Percentiles rank a stretch among this genome's conserved stretches.
Evolutionary conservation across 2,329 filamentous ascomycete species (phyloP).

Genomic region (Xylariaceae sp.): DNA sequence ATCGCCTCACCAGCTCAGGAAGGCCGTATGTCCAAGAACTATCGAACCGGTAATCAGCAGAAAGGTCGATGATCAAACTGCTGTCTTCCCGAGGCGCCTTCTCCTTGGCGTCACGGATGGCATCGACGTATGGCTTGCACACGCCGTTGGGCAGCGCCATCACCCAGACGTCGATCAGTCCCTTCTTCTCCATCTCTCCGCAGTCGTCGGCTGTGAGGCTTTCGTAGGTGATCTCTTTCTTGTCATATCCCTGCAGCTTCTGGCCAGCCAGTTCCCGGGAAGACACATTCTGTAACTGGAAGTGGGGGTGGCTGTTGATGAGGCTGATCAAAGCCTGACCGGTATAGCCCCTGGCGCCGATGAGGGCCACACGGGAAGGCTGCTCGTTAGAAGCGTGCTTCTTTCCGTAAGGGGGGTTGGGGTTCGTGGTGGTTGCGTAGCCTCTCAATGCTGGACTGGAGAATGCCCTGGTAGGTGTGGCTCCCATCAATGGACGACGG

Average conservation of each 20-base stretch:
- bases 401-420: slow-evolving; percentile 14
- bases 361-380: slow-evolving; percentile 8
- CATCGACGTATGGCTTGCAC: slow-evolving; percentile 90
- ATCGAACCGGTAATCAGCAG: slow-evolving; percentile 91
- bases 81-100: slow-evolving; percentile 37
- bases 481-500: slow-evolving; percentile 33
- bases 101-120: slow-evolving; percentile 31
- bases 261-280: slow-evolving; percentile 87
- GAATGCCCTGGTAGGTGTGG: slow-evolving; percentile 21
- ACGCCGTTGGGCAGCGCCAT: slow-evolving; percentile 96
- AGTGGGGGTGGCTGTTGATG: slow-evolving; percentile 78
- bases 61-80: slow-evolving; percentile 84
- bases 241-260: slow-evolving; percentile 82
- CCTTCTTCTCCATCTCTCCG: slow-evolving; percentile 72
- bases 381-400: slow-evolving; percentile 11
- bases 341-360: slow-evolving; percentile 62
- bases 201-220: slow-evolving; percentile 85
- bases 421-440: slow-evolving; percentile 10
- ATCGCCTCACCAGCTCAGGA: slow-evolving; percentile 75
- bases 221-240: slow-evolving; percentile 87
- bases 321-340: slow-evolving; percentile 85
- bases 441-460: slow-evolving; percentile 32
- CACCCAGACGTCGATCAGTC: slow-evolving; percentile 91
- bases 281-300: slow-evolving; percentile 87
- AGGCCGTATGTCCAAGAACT: slow-evolving; percentile 81